Evolutionary conservation across 495 filamentous ascomycete species (phyloP).

Genomic region (Articulospora tetracladia): DNA sequence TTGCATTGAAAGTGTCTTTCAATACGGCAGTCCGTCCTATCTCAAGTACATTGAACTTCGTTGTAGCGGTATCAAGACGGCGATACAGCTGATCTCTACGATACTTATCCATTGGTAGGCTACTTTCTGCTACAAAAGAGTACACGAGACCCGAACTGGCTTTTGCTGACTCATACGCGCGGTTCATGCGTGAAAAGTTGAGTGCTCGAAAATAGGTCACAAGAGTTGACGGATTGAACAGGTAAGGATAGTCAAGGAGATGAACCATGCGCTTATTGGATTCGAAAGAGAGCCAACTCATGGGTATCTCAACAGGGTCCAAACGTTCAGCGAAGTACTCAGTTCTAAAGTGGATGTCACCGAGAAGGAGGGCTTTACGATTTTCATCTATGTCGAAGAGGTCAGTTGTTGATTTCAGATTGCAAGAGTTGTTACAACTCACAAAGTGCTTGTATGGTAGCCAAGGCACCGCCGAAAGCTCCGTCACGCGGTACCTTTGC

Average conservation of each 20-base stretch:
- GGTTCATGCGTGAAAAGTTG: conserved; percentile 79
- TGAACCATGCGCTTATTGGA: conserved; percentile 63
- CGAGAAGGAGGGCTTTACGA: conserved; percentile 57
- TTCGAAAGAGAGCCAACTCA: conserved; percentile 62
- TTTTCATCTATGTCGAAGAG: conserved; percentile 51
- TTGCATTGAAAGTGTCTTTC: conserved; percentile 75
- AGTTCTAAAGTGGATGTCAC: conserved; percentile 65
- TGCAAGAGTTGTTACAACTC: conserved; percentile 27
- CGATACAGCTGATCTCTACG: conserved; percentile 46
- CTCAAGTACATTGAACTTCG: conserved; percentile 72
- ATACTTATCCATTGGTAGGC: conserved; percentile 25
- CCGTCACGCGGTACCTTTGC: conserved; percentile 62
- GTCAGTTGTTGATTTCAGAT: conserved; percentile 14
- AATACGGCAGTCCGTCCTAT: conserved; percentile 70
- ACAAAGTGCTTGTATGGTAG: conserved; percentile 72
- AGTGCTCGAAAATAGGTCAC: conserved; percentile 87
- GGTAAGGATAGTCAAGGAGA: conserved; percentile 74
- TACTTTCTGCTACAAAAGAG: conserved; percentile 31
- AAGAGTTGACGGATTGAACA: conserved; percentile 68
- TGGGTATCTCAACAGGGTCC: conserved; percentile 70
- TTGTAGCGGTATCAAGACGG: conserved; percentile 58
- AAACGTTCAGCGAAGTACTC: conserved; percentile 73
- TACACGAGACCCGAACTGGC: conserved; percentile 44
- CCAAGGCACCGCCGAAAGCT: conserved; percentile 67
- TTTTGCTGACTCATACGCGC: conserved; percentile 66